Conservation (phyloP, 257 asterid genomes). For the Fraxinus anomala region DNA sequence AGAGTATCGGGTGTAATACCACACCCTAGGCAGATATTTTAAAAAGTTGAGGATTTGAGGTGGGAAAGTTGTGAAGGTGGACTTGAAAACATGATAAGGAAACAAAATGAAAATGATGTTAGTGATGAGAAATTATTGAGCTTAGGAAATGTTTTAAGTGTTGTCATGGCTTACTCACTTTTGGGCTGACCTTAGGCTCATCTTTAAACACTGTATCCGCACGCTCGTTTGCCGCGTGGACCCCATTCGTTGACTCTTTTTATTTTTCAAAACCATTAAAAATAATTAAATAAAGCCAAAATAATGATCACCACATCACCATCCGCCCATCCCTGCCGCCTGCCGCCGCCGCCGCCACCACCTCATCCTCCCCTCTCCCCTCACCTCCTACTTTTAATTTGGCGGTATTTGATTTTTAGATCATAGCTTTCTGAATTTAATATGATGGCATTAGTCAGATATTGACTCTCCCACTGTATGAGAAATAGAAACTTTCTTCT, state of each 20-base stretch:
- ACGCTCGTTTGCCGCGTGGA: slow-evolving; percentile 46
- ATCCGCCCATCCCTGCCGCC: slow-evolving; percentile 14
- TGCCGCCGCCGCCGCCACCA: neutral
- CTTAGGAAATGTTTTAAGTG: slow-evolving; percentile 5
- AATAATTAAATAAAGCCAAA: neutral
- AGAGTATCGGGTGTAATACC: too few species aligned
- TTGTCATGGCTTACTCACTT: slow-evolving; percentile 37
- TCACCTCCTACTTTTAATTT: neutral
- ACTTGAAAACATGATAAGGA: slow-evolving; percentile 5
- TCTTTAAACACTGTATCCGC: slow-evolving; percentile 19
- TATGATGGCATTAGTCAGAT: neutral
- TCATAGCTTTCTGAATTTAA: neutral
- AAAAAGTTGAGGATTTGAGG: neutral
- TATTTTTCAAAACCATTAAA: neutral
- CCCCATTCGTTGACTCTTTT: slow-evolving; percentile 35
- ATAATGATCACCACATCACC: neutral
- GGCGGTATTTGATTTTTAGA: neutral
- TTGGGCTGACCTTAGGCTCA: slow-evolving; percentile 48
- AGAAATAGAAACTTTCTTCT: neutral
- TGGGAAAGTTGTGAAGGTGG: slow-evolving; percentile 1
- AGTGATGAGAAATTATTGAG: slow-evolving; percentile 24
- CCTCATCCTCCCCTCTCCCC: neutral
- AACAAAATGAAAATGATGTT: neutral
- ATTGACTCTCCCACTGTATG: neutral
- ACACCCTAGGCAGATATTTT: neutral